Conservation (phyloP, 1,284 basidiomycete species). For the Ganoderma meredithae region DNA sequence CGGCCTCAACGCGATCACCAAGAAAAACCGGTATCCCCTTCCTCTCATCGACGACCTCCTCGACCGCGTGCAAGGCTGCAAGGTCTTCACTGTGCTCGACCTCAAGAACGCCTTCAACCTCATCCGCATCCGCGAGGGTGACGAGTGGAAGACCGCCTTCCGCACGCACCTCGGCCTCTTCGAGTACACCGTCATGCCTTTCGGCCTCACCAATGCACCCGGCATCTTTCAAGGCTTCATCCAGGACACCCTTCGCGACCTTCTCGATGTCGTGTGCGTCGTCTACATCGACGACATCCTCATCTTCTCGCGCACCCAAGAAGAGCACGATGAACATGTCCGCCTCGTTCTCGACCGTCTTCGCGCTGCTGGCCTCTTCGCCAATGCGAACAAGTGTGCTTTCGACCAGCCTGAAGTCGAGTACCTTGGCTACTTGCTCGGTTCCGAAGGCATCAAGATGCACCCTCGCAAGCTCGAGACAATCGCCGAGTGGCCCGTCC, state of each 20-base stretch:
- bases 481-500: conserved; percentile 48
- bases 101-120: conserved; percentile 24
- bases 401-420: conserved; percentile 45
- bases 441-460: conserved; percentile 45
- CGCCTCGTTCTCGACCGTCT: conserved; percentile 24
- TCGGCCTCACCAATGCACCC: conserved; percentile 30
- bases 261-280: conserved; percentile 30
- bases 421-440: conserved; percentile 53
- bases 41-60: conserved; percentile 27
- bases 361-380: conserved; percentile 20
- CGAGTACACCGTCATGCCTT: conserved; percentile 29
- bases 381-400: conserved; percentile 48
- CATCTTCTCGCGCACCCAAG: conserved; percentile 34
- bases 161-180: conserved; percentile 30
- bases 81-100: conserved; percentile 27
- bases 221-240: conserved; percentile 31
- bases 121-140: conserved; percentile 21
- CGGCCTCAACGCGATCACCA: conserved; percentile 44
- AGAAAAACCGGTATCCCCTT: conserved; percentile 27
- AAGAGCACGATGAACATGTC: conserved; percentile 41
- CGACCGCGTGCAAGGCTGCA: conserved; percentile 25
- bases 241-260: conserved; percentile 20
- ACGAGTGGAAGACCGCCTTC: conserved; percentile 32
- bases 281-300: conserved; percentile 42
- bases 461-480: conserved; percentile 48